Evolutionary conservation across 2,329 filamentous ascomycete species (phyloP).

Genomic region (Xylaria arbuscula): DNA sequence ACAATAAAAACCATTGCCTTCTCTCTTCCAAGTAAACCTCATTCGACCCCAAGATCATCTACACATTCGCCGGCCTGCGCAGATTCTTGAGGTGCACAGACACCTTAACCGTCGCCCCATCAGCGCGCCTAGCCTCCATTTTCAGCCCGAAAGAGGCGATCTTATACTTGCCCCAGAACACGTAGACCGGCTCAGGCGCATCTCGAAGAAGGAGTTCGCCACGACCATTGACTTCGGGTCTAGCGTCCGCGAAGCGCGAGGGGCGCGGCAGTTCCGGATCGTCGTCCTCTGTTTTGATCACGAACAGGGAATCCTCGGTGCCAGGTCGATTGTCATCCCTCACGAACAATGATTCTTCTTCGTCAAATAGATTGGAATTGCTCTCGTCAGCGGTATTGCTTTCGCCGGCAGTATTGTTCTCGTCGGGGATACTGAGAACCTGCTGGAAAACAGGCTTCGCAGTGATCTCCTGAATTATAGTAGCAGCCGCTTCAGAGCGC

Average conservation of each 20-base stretch:
- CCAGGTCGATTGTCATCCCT: not conserved
- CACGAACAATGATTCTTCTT: too few species aligned
- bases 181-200: constrained; percentile 21
- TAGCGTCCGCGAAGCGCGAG: not conserved
- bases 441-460: not conserved
- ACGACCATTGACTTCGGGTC: not conserved
- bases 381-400: too few species aligned
- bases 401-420: not conserved
- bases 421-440: not conserved
- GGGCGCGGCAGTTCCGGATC: not conserved
- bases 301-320: not conserved
- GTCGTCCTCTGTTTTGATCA: constrained; percentile 29
- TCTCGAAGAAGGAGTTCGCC: constrained; percentile 13
- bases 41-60: too few species aligned
- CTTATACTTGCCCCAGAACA: constrained; percentile 34
- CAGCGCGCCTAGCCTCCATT: constrained; percentile 27
- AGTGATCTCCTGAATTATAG: constrained; percentile 10
- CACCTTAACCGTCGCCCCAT: constrained; percentile 27
- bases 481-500: not conserved
- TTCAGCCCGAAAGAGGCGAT: constrained; percentile 31
- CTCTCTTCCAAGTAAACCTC: not conserved
- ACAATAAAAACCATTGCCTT: not conserved
- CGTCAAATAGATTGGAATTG: too few species aligned
- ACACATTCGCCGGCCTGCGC: constrained; percentile 14
- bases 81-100: constrained; percentile 35